Percentiles rank a stretch among this genome's conserved stretches.
phyloP scores from a whole-genome alignment of 257 asterid species.

The Primulina eburnea region DNA sequence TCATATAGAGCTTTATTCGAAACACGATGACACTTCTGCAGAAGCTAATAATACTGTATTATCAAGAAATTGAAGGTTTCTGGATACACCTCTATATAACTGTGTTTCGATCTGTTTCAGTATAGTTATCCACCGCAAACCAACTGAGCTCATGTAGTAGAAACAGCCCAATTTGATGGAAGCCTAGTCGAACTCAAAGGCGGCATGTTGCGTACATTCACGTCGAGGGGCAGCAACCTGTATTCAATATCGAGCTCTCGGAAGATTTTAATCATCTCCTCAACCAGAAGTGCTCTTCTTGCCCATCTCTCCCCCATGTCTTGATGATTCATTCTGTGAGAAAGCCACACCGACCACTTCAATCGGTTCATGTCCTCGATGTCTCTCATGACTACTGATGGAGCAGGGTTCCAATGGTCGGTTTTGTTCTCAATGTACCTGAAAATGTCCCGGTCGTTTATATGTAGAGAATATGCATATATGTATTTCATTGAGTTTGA shows the following conservation, averaged over 20 bases:
- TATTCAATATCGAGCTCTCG: conserved; percentile 80
- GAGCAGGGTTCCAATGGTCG: conserved; percentile 80
- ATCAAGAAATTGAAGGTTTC: background rate
- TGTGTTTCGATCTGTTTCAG: background rate
- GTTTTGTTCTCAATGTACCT: conserved; percentile 64
- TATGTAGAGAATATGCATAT: background rate
- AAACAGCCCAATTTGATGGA: conserved; percentile 71
- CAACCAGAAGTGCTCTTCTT: conserved; percentile 69
- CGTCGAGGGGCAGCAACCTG: conserved; percentile 67
- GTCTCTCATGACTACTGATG: conserved; percentile 74
- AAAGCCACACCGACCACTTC: conserved; percentile 72
- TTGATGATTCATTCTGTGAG: conserved; percentile 77
- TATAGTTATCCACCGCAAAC: background rate
- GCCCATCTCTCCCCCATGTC: conserved; percentile 90
- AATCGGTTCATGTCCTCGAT: conserved; percentile 83
- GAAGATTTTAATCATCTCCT: conserved; percentile 72
- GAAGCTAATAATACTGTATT: background rate
- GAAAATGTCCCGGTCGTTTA: conserved; percentile 19
- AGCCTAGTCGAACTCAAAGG: conserved; percentile 44
- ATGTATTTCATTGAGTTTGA: too few species aligned
- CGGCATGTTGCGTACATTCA: conserved; percentile 77
- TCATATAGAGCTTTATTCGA: too few species aligned
- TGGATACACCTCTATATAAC: background rate
- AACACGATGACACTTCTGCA: too few species aligned
- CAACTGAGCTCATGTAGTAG: conserved; percentile 27